Evolutionary conservation across 2,329 filamentous ascomycete species (phyloP), one percentile per base, ranked within the genome.

Genomic region (Hortaea sp.): DNA sequence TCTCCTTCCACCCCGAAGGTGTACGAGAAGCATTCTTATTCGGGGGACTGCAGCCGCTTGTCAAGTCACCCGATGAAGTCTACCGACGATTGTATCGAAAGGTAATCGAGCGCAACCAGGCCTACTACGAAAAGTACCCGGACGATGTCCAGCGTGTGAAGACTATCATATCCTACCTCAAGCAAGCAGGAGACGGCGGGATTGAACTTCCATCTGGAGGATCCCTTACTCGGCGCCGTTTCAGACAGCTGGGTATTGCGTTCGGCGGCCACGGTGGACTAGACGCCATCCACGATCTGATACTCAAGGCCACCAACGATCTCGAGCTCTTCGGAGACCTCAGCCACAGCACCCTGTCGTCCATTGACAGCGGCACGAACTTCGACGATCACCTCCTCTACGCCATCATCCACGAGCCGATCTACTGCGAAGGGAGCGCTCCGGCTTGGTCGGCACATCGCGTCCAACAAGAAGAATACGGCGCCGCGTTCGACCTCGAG

Each of bases 331-430:
- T 89, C 49, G 82, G 82, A n/a, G 79, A 82, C 55, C 69, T 95
- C 49, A 88, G 84, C 0, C 75, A 80, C 12, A 79, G 82, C 0
- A 84, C 85, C 0, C 74, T 95, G 3, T 70, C 77, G 3, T 70
- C 75, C 0, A 70, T 95, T 27, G 88, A 94, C 62, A 66, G 72
- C 13, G 76, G 77, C 43, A 75, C 81, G 2, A 71, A 75, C 2
- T 88, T 88, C 58, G 88, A 95, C 59, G 76, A 78, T 37, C 79
- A 81, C 54, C 79, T 90, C 46, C 78, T 95, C 49, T 97, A 95
- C 62, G 84, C 85, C 27, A 72, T 95, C 35, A 70, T 95, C 2
- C 90, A 97, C 62, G 90, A 97, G 66, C 75, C 85, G 6, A 83
- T 89, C 55, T 97, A 95, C 71, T 90, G 84, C 63, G 79, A 85